These are phyloP conservation scores for Bryoglossum gracile DNA, from an alignment of 495 filamentous ascomycete genomes.

Conservation along the genomic window DNA sequence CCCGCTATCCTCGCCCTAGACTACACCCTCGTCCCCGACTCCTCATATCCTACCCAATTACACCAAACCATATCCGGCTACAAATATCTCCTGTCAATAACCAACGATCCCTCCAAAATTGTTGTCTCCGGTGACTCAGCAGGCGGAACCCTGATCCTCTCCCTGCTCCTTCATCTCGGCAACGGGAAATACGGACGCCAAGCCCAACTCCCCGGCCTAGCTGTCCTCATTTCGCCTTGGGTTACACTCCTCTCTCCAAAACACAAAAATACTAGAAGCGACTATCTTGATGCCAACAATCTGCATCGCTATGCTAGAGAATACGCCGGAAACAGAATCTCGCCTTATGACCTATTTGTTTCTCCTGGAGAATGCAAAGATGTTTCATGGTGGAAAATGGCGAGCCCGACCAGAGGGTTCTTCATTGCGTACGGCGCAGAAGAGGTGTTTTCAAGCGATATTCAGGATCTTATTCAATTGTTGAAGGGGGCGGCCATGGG, in stretches of 20 bases:
- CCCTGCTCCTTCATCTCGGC: slow-evolving; percentile 52
- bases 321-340: slow-evolving; percentile 47
- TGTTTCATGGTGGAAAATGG: slow-evolving; percentile 51
- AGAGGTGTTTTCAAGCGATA: slow-evolving; percentile 63
- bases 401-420: slow-evolving; percentile 51
- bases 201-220: slow-evolving; percentile 35
- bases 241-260: slow-evolving; percentile 47
- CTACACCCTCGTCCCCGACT: slow-evolving; percentile 71
- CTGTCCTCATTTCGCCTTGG: slow-evolving; percentile 54
- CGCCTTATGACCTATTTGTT: slow-evolving; percentile 44
- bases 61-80: slow-evolving; percentile 59
- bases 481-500: slow-evolving; percentile 39
- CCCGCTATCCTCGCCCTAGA: slow-evolving; percentile 73
- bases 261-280: slow-evolving; percentile 50
- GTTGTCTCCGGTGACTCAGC: slow-evolving; percentile 69
- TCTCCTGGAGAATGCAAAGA: slow-evolving; percentile 64
- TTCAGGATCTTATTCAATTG: slow-evolving; percentile 42
- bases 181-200: not conserved
- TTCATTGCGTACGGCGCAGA: slow-evolving; percentile 60
- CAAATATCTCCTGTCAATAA: slow-evolving; percentile 51
- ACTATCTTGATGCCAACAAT: slow-evolving; percentile 48
- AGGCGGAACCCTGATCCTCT: slow-evolving; percentile 60
- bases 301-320: slow-evolving; percentile 57
- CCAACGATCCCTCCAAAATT: slow-evolving; percentile 45
- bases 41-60: slow-evolving; percentile 59